Evolutionary conservation across 2,329 filamentous ascomycete genomes (phyloP).

Genomic region (Nigrograna mackinnonii): DNA sequence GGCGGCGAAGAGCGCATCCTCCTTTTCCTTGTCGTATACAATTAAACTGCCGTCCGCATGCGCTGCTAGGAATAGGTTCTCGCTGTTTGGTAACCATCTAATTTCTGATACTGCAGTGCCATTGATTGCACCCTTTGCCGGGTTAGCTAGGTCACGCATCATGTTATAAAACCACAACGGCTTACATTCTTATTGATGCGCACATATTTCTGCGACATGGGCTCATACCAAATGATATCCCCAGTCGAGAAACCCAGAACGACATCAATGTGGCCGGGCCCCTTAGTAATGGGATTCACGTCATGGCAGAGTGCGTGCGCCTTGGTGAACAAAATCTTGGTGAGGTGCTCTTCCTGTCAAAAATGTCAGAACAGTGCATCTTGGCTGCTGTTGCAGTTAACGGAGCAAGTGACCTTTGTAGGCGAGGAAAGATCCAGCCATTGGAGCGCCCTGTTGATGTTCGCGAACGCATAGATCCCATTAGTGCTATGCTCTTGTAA

Average conservation of each 20-base stretch:
- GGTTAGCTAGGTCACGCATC: background rate
- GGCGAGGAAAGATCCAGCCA: constrained; percentile 88
- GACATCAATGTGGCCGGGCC: constrained; percentile 78
- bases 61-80: constrained; percentile 88
- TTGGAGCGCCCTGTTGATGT: constrained; percentile 93
- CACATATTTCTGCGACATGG: constrained; percentile 92
- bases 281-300: constrained; percentile 82
- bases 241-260: constrained; percentile 96
- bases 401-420: constrained; percentile 58
- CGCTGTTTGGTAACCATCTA: constrained; percentile 90
- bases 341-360: constrained; percentile 80
- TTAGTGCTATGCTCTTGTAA: constrained; percentile 77
- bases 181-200: constrained; percentile 90
- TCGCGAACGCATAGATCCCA: constrained; percentile 88
- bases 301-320: constrained; percentile 95
- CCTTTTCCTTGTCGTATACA: constrained; percentile 97
- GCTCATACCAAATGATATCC: constrained; percentile 98
- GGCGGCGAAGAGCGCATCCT: constrained; percentile 77
- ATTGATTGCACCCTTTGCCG: constrained; percentile 76
- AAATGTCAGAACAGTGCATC: constrained; percentile 1
- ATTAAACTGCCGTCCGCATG: constrained; percentile 90
- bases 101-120: constrained; percentile 83
- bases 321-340: constrained; percentile 96
- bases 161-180: background rate
- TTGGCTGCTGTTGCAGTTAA: background rate